Conservation (phyloP, 306 rosid species). For the Prinsepia uniflora region DNA sequence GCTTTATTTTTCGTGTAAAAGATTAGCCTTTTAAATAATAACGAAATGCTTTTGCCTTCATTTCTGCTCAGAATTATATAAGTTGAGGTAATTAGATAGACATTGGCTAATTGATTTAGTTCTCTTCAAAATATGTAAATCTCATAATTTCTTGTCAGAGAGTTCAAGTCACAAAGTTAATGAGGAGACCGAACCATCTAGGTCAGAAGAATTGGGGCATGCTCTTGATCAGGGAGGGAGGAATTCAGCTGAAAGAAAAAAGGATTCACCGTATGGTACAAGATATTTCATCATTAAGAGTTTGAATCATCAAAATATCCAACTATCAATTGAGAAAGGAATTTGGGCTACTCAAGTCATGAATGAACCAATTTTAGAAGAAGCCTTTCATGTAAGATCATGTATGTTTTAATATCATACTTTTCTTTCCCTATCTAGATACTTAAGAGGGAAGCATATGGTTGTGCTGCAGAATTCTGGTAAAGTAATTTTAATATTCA, state of each 20-base stretch:
- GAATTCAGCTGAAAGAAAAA: conserved; percentile 35
- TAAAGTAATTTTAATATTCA: conserved; percentile 64
- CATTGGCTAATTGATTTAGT: neutral
- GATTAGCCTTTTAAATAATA: neutral
- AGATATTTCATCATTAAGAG: conserved; percentile 74
- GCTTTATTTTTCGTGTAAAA: neutral
- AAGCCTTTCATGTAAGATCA: conserved; percentile 73
- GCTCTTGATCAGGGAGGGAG: conserved; percentile 34
- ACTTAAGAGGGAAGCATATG: conserved; percentile 33
- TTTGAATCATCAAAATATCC: conserved; percentile 61
- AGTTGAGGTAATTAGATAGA: neutral
- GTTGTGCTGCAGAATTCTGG: conserved; percentile 66
- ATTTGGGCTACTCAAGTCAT: conserved; percentile 89
- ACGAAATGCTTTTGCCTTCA: neutral
- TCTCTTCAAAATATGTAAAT: conserved; percentile 12
- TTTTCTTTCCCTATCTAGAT: conserved; percentile 18
- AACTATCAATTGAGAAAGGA: conserved; percentile 63
- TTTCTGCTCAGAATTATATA: neutral
- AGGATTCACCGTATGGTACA: conserved; percentile 35
- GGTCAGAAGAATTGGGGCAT: conserved; percentile 35
- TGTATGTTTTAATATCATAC: conserved; percentile 11
- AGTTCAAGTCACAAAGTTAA: conserved; percentile 49
- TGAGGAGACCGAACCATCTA: conserved; percentile 36
- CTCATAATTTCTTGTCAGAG: conserved; percentile 41
- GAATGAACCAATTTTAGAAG: conserved; percentile 70